Conservation (phyloP, 2,329 filamentous ascomycete species). For the Aspergillus carbonarius region DNA sequence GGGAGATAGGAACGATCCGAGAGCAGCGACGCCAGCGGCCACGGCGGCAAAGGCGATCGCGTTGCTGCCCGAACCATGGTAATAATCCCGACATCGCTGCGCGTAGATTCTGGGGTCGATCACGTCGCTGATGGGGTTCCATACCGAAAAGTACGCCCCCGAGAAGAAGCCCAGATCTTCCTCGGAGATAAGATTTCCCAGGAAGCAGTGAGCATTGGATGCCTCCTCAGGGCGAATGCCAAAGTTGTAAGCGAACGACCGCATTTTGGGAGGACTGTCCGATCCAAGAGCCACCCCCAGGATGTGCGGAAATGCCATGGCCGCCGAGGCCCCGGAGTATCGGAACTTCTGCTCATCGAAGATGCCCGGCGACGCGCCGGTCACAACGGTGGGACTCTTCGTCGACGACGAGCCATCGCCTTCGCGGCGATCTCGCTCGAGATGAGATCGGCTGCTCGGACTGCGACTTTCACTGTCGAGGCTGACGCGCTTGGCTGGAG, state of each 20-base stretch:
- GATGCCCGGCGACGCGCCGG: slow-evolving; percentile 21
- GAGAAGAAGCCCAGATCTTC: slow-evolving; percentile 26
- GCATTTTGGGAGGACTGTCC: slow-evolving; percentile 25
- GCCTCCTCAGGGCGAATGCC: slow-evolving; percentile 32
- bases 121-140: slow-evolving; percentile 24
- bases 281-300: slow-evolving; percentile 28
- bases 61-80: slow-evolving; percentile 16
- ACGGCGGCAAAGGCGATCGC: slow-evolving; percentile 26
- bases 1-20: slow-evolving; percentile 31
- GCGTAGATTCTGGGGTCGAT: slow-evolving; percentile 26
- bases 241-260: slow-evolving; percentile 33
- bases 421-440: not conserved
- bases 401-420: slow-evolving; percentile 12
- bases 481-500: slow-evolving; percentile 13
- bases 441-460: slow-evolving; percentile 5
- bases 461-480: slow-evolving; percentile 3
- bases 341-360: slow-evolving; percentile 30
- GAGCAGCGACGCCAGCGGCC: slow-evolving; percentile 28
- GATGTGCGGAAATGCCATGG: slow-evolving; percentile 33
- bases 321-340: slow-evolving; percentile 30
- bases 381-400: slow-evolving; percentile 14
- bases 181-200: slow-evolving; percentile 26
- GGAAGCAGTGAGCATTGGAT: slow-evolving; percentile 22
- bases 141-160: slow-evolving; percentile 21
- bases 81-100: slow-evolving; percentile 31